phyloP scores from a whole-genome alignment of 805 yeast genomes.

The Sugiyamaella boreocaroliniensis region DNA sequence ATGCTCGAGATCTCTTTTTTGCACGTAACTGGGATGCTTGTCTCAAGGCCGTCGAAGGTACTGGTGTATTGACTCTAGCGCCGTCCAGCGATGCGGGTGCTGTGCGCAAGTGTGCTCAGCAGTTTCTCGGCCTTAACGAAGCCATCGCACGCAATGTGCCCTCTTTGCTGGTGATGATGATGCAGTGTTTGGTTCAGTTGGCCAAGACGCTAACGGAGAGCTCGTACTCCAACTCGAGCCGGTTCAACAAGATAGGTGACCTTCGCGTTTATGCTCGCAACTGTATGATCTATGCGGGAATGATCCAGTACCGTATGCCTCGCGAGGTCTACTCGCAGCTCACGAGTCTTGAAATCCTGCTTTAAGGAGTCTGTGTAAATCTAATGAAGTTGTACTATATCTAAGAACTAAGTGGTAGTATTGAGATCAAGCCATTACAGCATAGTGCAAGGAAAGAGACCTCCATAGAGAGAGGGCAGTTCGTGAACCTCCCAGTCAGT shows the following conservation, averaged over 20 bases:
- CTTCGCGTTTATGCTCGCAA: slow-evolving; percentile 65
- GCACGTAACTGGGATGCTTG: slow-evolving; percentile 53
- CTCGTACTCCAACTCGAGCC: slow-evolving; percentile 39
- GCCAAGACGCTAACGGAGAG: slow-evolving; percentile 34
- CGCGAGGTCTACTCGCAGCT: slow-evolving; percentile 67
- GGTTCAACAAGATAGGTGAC: slow-evolving; percentile 48
- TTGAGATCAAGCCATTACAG: too few relatives aligned
- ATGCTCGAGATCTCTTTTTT: slow-evolving; percentile 56
- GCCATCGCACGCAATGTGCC: slow-evolving; percentile 75
- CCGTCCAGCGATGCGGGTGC: slow-evolving; percentile 40
- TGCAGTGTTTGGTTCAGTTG: slow-evolving; percentile 66
- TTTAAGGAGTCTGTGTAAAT: slow-evolving; percentile 6
- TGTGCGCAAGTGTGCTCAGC: slow-evolving; percentile 65
- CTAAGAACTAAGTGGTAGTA: background rate
- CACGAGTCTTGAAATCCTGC: slow-evolving; percentile 47
- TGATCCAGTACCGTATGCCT: slow-evolving; percentile 23
- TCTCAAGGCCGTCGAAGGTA: slow-evolving; percentile 46
- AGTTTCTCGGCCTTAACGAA: slow-evolving; percentile 57
- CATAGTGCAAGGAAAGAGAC: too few relatives aligned
- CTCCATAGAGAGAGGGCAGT: too few relatives aligned
- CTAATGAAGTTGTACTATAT: too few relatives aligned
- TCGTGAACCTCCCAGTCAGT: too few relatives aligned
- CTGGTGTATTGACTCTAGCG: slow-evolving; percentile 61
- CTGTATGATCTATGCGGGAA: slow-evolving; percentile 83
- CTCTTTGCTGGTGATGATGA: slow-evolving; percentile 65